Percentiles rank a stretch among this genome's conserved stretches.
These are phyloP conservation scores for Hypomontagnella monticulosa DNA, from an alignment of 495 filamentous ascomycete species.

Conservation along the genomic window DNA sequence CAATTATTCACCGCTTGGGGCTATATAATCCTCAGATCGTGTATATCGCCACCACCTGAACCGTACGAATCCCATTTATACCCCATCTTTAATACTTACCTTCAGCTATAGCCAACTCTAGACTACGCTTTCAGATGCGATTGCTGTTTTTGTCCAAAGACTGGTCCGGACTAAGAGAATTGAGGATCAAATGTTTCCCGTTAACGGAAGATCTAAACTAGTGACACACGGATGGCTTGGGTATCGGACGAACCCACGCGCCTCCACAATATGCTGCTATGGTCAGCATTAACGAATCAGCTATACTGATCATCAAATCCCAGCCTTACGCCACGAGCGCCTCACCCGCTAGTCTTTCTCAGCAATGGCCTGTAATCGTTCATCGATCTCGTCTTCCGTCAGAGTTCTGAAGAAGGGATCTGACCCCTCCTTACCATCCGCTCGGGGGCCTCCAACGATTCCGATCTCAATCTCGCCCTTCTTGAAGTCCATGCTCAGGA, in stretches of 20 bases:
- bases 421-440: constrained; percentile 81
- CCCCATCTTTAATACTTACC: constrained; percentile 19
- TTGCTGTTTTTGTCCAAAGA: constrained; percentile 9
- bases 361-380: constrained; percentile 94
- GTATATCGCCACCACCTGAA: constrained; percentile 42
- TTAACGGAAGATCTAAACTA: constrained; percentile 38
- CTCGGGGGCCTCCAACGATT: constrained; percentile 84
- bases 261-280: constrained; percentile 30
- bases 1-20: constrained; percentile 36
- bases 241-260: constrained; percentile 19
- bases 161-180: constrained; percentile 8
- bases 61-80: constrained; percentile 4
- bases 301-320: constrained; percentile 16
- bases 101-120: constrained; percentile 47
- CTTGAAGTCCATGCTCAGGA: constrained; percentile 99
- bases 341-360: constrained; percentile 85
- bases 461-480: constrained; percentile 98
- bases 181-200: constrained; percentile 16
- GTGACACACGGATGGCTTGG: constrained; percentile 33
- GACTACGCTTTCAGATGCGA: constrained; percentile 11
- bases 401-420: constrained; percentile 83
- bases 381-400: constrained; percentile 98
- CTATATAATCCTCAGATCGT: constrained; percentile 31
- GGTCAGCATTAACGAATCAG: constrained; percentile 34
- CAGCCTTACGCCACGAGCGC: constrained; percentile 43